Conservation (phyloP, 2,329 filamentous ascomycete genomes). For the Aureobasidium sp. region DNA sequence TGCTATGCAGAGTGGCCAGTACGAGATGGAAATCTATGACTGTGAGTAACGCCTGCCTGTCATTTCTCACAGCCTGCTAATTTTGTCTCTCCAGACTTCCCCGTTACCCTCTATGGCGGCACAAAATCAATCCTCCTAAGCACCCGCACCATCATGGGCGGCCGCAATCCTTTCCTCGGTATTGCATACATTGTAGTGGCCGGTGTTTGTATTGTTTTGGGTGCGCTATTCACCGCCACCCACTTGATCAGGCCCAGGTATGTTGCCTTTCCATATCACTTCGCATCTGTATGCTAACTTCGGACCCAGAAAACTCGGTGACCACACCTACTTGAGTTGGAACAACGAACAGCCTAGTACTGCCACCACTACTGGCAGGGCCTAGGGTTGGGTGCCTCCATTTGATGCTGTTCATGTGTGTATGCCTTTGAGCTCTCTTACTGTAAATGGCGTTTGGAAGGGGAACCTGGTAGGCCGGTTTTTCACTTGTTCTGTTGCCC, state of each 20-base stretch:
- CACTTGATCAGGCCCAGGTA: slow-evolving; percentile 88
- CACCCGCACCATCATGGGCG: slow-evolving; percentile 86
- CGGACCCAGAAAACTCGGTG: slow-evolving; percentile 74
- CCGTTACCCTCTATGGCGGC: slow-evolving; percentile 69
- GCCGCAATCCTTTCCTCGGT: slow-evolving; percentile 89
- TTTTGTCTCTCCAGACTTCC: slow-evolving; percentile 58
- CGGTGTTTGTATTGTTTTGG: slow-evolving; percentile 84
- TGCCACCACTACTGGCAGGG: slow-evolving; percentile 45
- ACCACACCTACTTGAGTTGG: slow-evolving; percentile 97
- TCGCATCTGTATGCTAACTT: neutral
- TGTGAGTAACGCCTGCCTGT: slow-evolving; percentile 50
- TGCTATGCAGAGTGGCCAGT: slow-evolving; percentile 62
- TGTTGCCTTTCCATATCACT: slow-evolving; percentile 25
- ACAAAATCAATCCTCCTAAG: slow-evolving; percentile 87
- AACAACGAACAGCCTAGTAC: slow-evolving; percentile 63
- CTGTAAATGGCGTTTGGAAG: slow-evolving; percentile 3
- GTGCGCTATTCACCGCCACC: slow-evolving; percentile 78
- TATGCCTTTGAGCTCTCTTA: slow-evolving; percentile 4
- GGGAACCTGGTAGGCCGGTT: neutral
- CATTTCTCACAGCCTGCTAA: neutral
- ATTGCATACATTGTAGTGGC: slow-evolving; percentile 95
- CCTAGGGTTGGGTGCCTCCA: slow-evolving; percentile 13
- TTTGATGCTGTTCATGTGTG: slow-evolving; percentile 14
- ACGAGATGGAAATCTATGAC: slow-evolving; percentile 68
- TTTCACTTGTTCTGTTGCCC: neutral